Base-by-base conservation (phyloP, 495 filamentous ascomycete species). In the Aspergillus incahuasiensis region DNA sequence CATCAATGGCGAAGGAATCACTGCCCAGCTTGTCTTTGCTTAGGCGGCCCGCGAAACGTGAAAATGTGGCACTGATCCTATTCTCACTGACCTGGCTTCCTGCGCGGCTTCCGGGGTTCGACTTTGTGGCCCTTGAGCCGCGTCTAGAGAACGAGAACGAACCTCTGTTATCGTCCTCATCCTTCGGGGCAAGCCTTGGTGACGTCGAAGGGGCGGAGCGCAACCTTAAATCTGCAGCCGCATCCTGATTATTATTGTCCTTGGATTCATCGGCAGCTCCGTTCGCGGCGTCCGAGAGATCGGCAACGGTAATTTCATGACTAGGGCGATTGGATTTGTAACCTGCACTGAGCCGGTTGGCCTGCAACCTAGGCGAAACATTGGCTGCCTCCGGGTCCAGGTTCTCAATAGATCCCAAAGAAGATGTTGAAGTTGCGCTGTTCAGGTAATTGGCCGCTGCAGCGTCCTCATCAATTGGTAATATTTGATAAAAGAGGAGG, bases 401-500 rank as follows among this genome's bases (percentile, higher is more conserved):
- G 38, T 63, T 67, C 35, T 68, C 65, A 22, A 73, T 64, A 16
- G 76, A 79, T n/a, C 81, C 76, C 41, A 79, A 69, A 49, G 83
- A 86, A 5, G 85, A 78, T 9, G 83, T 35, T 5, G 32, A 35
- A 6, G 32, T 78, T 3, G 80, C 74, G 4, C 77, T 80, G 55
- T 82, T 77, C 24, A 73, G 70, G 34, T 78, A 60, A 38, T 77
- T 78, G 9, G 79, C 79, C 49, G 78, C 73, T 0, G 79, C 69
- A 6, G 81, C 73, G 45, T 89, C 83, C 43, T 88, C 86, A 25
- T 87, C 82, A 57, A 95, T 88, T 0, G 92, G 94, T 34, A 91
- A 78, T 38, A 97, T 91, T 67, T 96, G 92, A 63, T 96, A 98
- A 70, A 97, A 96, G 0, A 98, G 74, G 2, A 98, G 80, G 61